Evolutionary conservation across 495 filamentous ascomycete species (phyloP), one percentile per base, ranked within the genome.

Genomic region (Podospora anserina): DNA sequence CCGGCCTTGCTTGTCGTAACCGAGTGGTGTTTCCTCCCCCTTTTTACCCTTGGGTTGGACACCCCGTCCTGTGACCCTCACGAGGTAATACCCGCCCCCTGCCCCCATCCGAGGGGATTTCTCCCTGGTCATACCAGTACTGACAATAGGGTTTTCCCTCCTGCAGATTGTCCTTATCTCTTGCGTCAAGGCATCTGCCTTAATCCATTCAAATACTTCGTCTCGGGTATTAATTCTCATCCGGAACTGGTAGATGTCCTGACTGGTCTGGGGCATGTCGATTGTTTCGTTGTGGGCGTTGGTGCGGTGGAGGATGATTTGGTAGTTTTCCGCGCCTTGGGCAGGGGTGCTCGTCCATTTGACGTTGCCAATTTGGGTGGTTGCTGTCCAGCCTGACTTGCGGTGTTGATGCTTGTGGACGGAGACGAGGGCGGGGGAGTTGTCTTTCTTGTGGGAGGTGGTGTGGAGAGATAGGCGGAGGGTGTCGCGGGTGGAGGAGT

Each of bases 161-260:
- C 26, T 61, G 59, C 16, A 61, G 1, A 28, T 61, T 32, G 59
- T 61, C 59, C 30, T 61, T 13, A 61, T 4, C 11, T 61, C 59
- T 18, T 61, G 59, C 4, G 11, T 28, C 3, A 2, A 28, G 1
- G 23, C 20, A 26, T 32, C 23, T 0, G 7, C 23, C 27, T 61
- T 61, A 15, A 61, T 32, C 59, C 59, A 61, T 26, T 30, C 23
- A 61, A 61, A 61, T 4, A 28, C 27, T 4, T 61, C 59, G 26
- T 61, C 23, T 15, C 26, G 5, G 9, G 9, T 13, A 9, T 23
- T 49, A 11, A 49, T 16, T 13, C 39, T 49, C 39, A 49, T 49
- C 39, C 39, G 39, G 39, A 49, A 49, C 9, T 49, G 39, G 39
- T 23, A 3, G 0, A 30, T 5, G 5, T 61, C 26, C 3, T 18